Base-by-base conservation (phyloP, 78 protist species). In the Cavenderia fasciculata region DNA sequence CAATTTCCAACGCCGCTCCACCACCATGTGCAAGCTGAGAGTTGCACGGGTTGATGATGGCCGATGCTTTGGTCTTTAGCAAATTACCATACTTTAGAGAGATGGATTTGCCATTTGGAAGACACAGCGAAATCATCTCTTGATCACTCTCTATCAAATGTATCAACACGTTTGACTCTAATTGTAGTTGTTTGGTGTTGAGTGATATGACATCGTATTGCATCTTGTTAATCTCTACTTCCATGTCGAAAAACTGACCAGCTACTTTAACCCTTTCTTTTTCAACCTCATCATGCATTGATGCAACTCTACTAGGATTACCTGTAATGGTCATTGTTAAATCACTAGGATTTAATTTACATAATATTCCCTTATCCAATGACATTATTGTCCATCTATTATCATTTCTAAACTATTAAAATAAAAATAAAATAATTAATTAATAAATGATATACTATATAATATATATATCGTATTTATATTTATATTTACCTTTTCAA, bases 71-170 rank as follows among this genome's bases (percentile, higher is more conserved):
- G 36, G 36, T 46, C 11, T 25, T 16, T 19, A 52, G 36, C 14
- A 65, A 23, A n/a, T 65, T 52, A 41, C 73, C 73, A 38, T 65
- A 8, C 0, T 38, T 12, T 8, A 65, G 36, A 19, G 7, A 23
- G 41, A 65, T 65, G 1, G 14, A 41, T 65, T 41, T 65, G 41
- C 73, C 73, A 65, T 65, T 65, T 19, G 51, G 4, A 38, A 65
- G n/a, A 8, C 0, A 18, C 0, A 65, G 41, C 18, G 47, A 40
- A 23, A 7, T 41, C 21, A 21, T n/a, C 2, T 5, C 11, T 23
- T 41, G 36, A 65, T 65, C 25, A 36, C 29, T 34, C 19, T 62
- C 18, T 62, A n/a, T n/a, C n/a, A 62, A 65, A 23, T 65, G 19
- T 0, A 65, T 52, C 8, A 41, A 21, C 18, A 27, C 23, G 4